A percentile compares a stretch with the other conserved stretches of the same genome.
Evolutionary conservation across 2,329 filamentous ascomycete species (phyloP).

Genomic region (Ascosphaera apis): DNA sequence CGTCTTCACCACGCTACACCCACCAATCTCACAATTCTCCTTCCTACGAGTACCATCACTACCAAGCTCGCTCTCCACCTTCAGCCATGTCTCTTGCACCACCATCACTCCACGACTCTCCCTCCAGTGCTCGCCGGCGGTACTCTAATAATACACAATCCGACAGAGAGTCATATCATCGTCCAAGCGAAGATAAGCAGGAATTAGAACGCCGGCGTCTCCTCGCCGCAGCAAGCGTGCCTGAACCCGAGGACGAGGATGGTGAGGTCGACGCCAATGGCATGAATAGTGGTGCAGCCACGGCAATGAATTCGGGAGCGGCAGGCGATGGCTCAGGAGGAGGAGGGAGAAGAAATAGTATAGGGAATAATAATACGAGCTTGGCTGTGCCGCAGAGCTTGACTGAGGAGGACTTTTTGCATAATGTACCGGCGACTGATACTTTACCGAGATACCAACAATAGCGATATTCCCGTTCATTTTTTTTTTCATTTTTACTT

Average conservation of each 20-base stretch:
- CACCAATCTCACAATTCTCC: too few relatives aligned
- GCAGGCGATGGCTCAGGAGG: neutral
- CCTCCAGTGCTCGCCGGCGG: neutral
- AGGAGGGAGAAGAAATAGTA: too few relatives aligned
- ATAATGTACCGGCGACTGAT: conserved; percentile 15
- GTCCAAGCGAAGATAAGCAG: conserved; percentile 44
- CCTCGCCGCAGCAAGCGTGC: conserved; percentile 41
- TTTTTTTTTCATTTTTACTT: neutral
- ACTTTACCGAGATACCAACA: conserved; percentile 23
- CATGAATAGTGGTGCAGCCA: conserved; percentile 6
- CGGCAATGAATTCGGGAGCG: conserved; percentile 4
- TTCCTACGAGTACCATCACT: conserved; percentile 16
- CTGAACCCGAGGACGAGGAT: conserved; percentile 12
- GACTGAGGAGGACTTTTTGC: conserved; percentile 28
- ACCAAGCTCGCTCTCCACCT: conserved; percentile 12
- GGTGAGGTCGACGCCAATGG: neutral
- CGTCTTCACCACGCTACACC: too few relatives aligned
- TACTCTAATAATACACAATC: conserved; percentile 22
- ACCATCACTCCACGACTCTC: too few relatives aligned
- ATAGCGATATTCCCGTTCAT: conserved; percentile 7
- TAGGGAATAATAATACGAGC: conserved; percentile 4
- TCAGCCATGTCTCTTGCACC: too few relatives aligned
- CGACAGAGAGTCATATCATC: neutral
- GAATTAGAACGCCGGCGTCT: conserved; percentile 47
- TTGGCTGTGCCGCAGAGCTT: conserved; percentile 34